phyloP scores from a whole-genome alignment of 495 filamentous ascomycete genomes.

The Lepraria neglecta region DNA sequence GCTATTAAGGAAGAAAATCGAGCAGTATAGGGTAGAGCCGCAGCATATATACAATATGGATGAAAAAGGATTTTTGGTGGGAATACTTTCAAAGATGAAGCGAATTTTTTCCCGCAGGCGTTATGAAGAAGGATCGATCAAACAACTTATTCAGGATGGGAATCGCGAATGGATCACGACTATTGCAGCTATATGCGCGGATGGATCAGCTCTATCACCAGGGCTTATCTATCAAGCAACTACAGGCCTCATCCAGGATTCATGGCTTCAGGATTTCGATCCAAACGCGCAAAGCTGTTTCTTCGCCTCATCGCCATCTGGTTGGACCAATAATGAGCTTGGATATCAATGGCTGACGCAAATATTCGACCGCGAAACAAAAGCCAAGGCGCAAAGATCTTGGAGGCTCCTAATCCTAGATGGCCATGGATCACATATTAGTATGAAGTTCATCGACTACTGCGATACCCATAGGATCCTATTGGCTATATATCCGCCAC shows the following conservation, averaged over 20 bases:
- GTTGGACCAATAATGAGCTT: background rate
- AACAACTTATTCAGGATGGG: background rate
- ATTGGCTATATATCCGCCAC: slow-evolving; percentile 17
- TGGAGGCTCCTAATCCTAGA: slow-evolving; percentile 10
- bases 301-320: background rate
- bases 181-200: too few species aligned
- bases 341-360: too few species aligned
- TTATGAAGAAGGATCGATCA: background rate
- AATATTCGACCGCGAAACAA: slow-evolving; percentile 1
- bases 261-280: background rate
- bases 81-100: too few species aligned
- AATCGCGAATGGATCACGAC: background rate
- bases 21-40: too few species aligned
- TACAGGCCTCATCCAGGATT: background rate
- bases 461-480: slow-evolving; percentile 11
- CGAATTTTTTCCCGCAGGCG: too few species aligned
- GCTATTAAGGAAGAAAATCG: too few species aligned
- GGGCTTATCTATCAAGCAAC: too few species aligned
- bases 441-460: slow-evolving; percentile 1
- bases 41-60: too few species aligned
- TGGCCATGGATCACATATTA: slow-evolving; percentile 11
- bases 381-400: background rate
- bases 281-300: background rate
- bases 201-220: too few species aligned
- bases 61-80: too few species aligned